Percentiles rank a stretch among this genome's conserved stretches.
These are phyloP conservation scores for Sporothrix inflata DNA, from an alignment of 2,329 filamentous ascomycete genomes.

Conservation along the genomic window DNA sequence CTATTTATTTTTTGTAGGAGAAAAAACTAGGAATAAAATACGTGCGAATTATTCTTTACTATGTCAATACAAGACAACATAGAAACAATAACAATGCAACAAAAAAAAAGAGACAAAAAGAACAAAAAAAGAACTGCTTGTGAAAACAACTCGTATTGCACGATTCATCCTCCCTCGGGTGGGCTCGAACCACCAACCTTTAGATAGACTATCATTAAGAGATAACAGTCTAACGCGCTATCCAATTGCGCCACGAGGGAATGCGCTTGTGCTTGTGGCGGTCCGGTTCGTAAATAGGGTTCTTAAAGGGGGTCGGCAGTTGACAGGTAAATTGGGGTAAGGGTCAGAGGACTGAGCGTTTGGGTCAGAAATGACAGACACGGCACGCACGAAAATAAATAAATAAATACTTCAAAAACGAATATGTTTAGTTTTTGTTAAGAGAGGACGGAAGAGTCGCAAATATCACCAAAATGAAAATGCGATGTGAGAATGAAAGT, in stretches of 20 bases:
- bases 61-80: no score
- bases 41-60: no score
- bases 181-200: slow-evolving; percentile 36
- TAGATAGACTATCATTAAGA: slow-evolving; percentile 31
- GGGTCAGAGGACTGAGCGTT: no score
- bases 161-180: slow-evolving; percentile 32
- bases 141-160: background rate
- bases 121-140: background rate
- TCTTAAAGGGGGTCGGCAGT: background rate
- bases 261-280: slow-evolving; percentile 6
- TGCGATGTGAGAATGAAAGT: background rate
- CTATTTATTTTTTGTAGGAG: background rate
- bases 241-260: slow-evolving; percentile 35
- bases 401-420: no score
- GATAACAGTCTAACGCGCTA: slow-evolving; percentile 36
- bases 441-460: no score
- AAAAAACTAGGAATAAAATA: background rate
- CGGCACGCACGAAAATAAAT: no score
- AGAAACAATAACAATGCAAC: no score
- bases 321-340: background rate
- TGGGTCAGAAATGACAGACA: background rate
- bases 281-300: background rate
- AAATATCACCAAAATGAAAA: no score
- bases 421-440: no score
- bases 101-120: background rate